phyloP scores from a whole-genome alignment of 2,329 filamentous ascomycete species.

The Arthrinium phaeospermum region DNA sequence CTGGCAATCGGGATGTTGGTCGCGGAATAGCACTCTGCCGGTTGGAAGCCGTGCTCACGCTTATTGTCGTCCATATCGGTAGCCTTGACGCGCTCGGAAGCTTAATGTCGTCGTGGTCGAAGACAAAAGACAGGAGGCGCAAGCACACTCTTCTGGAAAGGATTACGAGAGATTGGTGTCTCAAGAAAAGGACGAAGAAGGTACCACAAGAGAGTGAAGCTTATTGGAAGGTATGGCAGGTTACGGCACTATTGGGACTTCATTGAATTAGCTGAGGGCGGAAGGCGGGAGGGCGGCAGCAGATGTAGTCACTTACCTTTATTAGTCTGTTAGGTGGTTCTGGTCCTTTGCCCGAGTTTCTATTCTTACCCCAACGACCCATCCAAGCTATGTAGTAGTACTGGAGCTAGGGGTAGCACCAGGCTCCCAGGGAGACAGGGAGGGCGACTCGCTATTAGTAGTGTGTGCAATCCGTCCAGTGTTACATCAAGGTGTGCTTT shows the following conservation, averaged over 20 bases:
- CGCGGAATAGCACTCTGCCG: constrained; percentile 36
- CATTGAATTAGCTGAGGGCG: constrained; percentile 12
- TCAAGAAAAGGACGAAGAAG: not conserved
- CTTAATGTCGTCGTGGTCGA: constrained; percentile 1
- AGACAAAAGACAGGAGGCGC: constrained; percentile 16
- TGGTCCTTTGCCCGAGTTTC: not conserved
- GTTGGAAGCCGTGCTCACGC: constrained; percentile 21
- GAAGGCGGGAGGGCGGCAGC: constrained; percentile 10
- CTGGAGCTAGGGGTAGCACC: not conserved
- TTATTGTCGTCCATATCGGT: constrained; percentile 18
- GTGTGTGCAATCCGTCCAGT: not conserved
- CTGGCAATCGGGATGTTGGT: constrained; percentile 39
- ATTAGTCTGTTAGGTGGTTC: not conserved
- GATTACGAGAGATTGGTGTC: constrained; percentile 4
- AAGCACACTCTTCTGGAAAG: constrained; percentile 5
- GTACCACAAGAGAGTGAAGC: constrained; percentile 1
- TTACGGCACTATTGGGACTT: not conserved
- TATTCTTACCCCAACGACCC: constrained; percentile 11
- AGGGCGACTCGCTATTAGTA: not conserved
- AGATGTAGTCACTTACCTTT: not conserved
- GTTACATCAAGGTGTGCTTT: not conserved
- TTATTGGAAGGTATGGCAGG: not conserved
- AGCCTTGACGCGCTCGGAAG: constrained; percentile 6
- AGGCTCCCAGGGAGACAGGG: not conserved
- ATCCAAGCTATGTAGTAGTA: not conserved